Evolutionary conservation across 2,329 filamentous ascomycete species (phyloP).

Genomic region (Neonectria coccinea): DNA sequence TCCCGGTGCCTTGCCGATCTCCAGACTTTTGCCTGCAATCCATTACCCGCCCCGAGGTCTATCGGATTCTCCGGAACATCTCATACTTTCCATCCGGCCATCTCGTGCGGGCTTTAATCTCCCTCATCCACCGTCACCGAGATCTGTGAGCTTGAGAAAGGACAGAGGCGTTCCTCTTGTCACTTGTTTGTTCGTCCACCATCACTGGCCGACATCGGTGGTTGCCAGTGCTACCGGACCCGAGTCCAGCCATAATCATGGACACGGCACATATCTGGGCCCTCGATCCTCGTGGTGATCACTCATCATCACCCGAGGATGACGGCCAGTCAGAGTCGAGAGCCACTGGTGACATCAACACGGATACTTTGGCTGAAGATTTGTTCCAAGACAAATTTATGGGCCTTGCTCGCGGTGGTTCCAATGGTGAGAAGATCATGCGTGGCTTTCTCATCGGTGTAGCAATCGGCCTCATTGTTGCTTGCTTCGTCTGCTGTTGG

Average conservation of each 20-base stretch:
- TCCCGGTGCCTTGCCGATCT: conserved; percentile 26
- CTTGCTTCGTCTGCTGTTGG: conserved; percentile 51
- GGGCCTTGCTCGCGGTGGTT: conserved; percentile 46
- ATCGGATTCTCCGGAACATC: conserved; percentile 40
- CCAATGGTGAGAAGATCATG: conserved; percentile 49
- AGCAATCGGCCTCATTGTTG: conserved; percentile 48
- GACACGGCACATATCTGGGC: conserved; percentile 25
- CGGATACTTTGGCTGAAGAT: conserved; percentile 41
- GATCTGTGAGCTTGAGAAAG: background rate
- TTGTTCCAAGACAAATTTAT: conserved; percentile 46
- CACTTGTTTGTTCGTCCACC: background rate
- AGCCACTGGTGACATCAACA: conserved; percentile 22
- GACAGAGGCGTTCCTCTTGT: background rate
- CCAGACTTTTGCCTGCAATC: conserved; percentile 21
- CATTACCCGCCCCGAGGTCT: conserved; percentile 31
- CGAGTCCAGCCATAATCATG: conserved; percentile 25
- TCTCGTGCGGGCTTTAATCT: conserved; percentile 4
- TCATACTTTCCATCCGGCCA: conserved; percentile 20
- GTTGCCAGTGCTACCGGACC: background rate
- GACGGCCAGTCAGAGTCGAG: conserved; percentile 33
- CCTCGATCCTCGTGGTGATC: conserved; percentile 37
- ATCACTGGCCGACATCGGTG: background rate
- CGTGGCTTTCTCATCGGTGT: conserved; percentile 51
- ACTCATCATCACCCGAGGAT: conserved; percentile 40
- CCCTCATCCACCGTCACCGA: conserved; percentile 5